Conservation (phyloP, 768 basidiomycete species). For the Cubamyces lactineus region DNA sequence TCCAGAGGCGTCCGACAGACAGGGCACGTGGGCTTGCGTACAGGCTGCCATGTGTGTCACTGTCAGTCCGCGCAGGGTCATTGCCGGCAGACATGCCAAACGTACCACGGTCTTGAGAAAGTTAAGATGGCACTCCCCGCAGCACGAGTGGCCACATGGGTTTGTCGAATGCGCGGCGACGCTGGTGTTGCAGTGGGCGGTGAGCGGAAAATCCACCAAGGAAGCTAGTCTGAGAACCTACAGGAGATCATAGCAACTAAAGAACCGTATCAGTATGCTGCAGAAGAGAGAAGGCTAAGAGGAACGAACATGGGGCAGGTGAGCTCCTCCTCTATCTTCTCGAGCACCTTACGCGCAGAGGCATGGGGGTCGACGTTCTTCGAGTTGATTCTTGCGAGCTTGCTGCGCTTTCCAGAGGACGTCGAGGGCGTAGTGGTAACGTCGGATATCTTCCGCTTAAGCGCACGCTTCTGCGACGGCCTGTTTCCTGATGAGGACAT, state of each 20-base stretch:
- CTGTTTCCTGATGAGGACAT: neutral
- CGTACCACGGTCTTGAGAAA: conserved; percentile 53
- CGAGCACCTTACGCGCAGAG: conserved; percentile 39
- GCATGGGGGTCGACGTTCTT: conserved; percentile 34
- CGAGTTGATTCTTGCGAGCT: conserved; percentile 48
- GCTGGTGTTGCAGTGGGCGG: conserved; percentile 39
- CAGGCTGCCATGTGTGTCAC: no score
- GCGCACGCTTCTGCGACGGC: neutral
- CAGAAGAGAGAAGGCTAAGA: conserved; percentile 12
- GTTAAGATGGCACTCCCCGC: conserved; percentile 64
- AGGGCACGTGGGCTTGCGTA: conserved; percentile 51
- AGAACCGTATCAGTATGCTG: neutral
- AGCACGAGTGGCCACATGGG: conserved; percentile 76
- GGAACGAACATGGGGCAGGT: conserved; percentile 70
- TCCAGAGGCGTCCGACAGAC: conserved; percentile 58
- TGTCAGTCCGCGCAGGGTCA: no score
- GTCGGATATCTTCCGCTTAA: conserved; percentile 13
- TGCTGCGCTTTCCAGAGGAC: conserved; percentile 17
- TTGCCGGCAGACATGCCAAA: neutral
- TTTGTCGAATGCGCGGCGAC: conserved; percentile 64
- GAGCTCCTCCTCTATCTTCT: conserved; percentile 63
- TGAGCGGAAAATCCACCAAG: neutral
- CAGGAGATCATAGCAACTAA: conserved; percentile 75
- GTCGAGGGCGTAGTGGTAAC: neutral
- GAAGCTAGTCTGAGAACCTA: conserved; percentile 38